Evolutionary conservation across 1,139 yeast species (phyloP), one percentile per base, ranked within the genome.

Genomic region (Pichia sp.): DNA sequence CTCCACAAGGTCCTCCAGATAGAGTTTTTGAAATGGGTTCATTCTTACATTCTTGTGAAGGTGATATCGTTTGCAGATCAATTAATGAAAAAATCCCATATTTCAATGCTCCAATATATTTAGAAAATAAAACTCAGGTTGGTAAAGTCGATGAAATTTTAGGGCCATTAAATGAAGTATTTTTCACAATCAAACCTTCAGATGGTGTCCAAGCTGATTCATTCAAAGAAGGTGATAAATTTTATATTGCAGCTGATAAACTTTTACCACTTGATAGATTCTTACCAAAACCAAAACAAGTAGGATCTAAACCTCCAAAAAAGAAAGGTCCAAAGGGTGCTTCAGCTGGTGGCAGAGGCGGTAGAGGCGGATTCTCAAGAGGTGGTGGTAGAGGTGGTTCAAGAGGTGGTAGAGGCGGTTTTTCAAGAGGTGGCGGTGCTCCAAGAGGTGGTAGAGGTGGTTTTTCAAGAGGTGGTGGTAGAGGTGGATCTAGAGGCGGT

Each of bases 101-200:
- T 70, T 94, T 94, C 79, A 94, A 94, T 72, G 99, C 99, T 32
- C 98, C 98, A 66, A 90, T 94, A 65, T 94, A 85, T 68, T 79
- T 92, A 60, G 97, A 92, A 68, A 92, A 92, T 76, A 85, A 84
- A 76, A 86, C 96, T 33, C 94, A 86, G 65, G 83, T 94, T 48
- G 99, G 99, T 62, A 94, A 94, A 71, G 96, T 94, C 51, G 99
- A 94, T 67, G 99, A 94, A 74, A 92, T 94, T 58, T 76, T 94
- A 61, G 99, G 99, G 47, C 97, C 98, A 48, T 73, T 94, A 66
- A 92, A 92, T 67, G 98, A 94, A 70, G 97, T 92, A 26, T 90
- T 78, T 67, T 94, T 94, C 79, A 94, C 98, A 45, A 82, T 94
- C 60, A 92, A 94, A 73, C 92, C 97, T 53, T 75, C 86, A 47